Base-by-base conservation (phyloP, 1,284 basidiomycete species). In the Stereum hirsutum region DNA sequence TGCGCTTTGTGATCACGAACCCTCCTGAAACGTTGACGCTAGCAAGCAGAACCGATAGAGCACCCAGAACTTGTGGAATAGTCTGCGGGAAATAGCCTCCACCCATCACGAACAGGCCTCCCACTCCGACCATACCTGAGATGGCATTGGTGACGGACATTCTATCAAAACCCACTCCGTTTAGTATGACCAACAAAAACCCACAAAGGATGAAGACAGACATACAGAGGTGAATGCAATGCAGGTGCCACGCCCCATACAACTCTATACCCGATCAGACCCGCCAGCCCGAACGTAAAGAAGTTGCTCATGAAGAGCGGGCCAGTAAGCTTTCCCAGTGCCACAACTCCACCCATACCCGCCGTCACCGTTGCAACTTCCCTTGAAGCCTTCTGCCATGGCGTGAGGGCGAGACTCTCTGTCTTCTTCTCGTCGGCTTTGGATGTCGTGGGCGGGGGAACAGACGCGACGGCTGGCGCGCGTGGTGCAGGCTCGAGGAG, bases 131-230 rank as follows among this genome's bases (percentile, higher is more conserved):
- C 68, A 89, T 78, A 49, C 78, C 75, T 15, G 83, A 87, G 40
- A 87, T 85, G 0, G 83, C 84, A 52, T 88, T 88, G 6, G 85
- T 89, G 7, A 89, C 85, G n/a, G 81, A 84, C 85, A 89, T 89
- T n/a, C n/a, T n/a, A n/a, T n/a, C n/a, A n/a, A n/a, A n/a, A n/a
- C n/a, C n/a, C n/a, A n/a, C n/a, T n/a, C n/a, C n/a, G n/a, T n/a
- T n/a, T n/a, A n/a, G n/a, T n/a, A n/a, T n/a, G n/a, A n/a, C n/a
- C n/a, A n/a, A n/a, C n/a, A n/a, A n/a, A n/a, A n/a, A n/a, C n/a
- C n/a, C n/a, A n/a, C n/a, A n/a, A n/a, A n/a, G n/a, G n/a, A n/a
- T n/a, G n/a, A n/a, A n/a, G n/a, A n/a, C n/a, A n/a, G n/a, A n/a
- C n/a, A n/a, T n/a, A n/a, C 44, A 86, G 64, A 15, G 83, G 86